Evolutionary conservation across 495 filamentous ascomycete genomes (phyloP).

Genomic region (Aspergillus olivimuriae): DNA sequence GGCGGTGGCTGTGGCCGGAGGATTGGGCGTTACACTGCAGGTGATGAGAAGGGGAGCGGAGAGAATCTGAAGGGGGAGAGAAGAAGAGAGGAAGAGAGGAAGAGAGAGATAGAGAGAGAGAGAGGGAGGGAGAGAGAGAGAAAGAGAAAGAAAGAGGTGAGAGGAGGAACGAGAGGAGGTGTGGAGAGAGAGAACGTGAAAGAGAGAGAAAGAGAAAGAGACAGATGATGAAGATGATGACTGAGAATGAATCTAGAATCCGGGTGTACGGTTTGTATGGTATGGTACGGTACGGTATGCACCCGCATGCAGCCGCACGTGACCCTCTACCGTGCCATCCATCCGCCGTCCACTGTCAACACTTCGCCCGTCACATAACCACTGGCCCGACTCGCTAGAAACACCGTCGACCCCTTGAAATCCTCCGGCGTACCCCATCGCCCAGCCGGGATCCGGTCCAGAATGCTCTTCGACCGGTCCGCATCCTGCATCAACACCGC

Average conservation of each 20-base stretch:
- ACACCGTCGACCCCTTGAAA: constrained; percentile 33
- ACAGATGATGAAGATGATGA: background rate
- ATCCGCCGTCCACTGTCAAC: constrained; percentile 76
- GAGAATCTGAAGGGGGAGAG: too few relatives aligned
- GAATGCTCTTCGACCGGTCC: constrained; percentile 57
- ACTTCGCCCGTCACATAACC: constrained; percentile 77
- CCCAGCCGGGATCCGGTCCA: constrained; percentile 70
- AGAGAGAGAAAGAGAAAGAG: background rate
- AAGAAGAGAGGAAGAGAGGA: background rate
- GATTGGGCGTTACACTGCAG: too few relatives aligned
- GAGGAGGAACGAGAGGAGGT: background rate
- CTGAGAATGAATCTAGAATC: background rate
- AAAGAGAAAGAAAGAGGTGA: background rate
- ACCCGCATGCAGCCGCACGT: too few relatives aligned
- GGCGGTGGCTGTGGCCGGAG: background rate
- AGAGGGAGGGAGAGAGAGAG: background rate
- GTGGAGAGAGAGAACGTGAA: background rate
- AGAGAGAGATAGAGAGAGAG: background rate
- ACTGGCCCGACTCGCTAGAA: constrained; percentile 49
- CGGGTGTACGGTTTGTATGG: too few relatives aligned
- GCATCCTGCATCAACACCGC: constrained; percentile 62
- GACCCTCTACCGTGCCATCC: constrained; percentile 70
- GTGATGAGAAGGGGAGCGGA: too few relatives aligned
- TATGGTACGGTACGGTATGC: too few relatives aligned
- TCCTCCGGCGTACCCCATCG: constrained; percentile 49